Base-by-base conservation (phyloP, 2,329 filamentous ascomycete species). In the Fusarium nematophilum region DNA sequence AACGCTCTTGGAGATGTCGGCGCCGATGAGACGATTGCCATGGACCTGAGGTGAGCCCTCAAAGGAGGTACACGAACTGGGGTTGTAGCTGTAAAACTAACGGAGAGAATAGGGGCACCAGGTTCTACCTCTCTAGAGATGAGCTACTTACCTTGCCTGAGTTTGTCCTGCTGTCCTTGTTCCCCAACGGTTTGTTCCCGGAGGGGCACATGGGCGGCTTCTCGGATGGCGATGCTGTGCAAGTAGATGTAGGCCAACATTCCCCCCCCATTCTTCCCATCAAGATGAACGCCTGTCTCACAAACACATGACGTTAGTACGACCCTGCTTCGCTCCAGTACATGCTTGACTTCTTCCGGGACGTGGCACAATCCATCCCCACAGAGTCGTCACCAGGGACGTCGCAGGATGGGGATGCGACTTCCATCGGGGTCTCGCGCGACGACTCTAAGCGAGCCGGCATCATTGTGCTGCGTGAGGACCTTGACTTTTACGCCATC, bases 341-440 rank as follows among this genome's bases (percentile, higher is more conserved):
- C 80, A 99, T 99, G 95, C 86, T 99, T 64, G 94, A 97, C 70
- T 99, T 99, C 78, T 99, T 99, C 82, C 90, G 95, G 64, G 89
- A 89, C 65, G 94, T 99, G 62, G 95, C 95, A 48, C 93, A 97
- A 77, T 95, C 93, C n/a, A 98, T 99, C 66, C 92, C 92, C 9
- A 84, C 86, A 34, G 87, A 91, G 61, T 80, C 85, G 25, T 91
- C 91, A 46, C 86, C 89, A 27, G 86, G 83, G 52, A 79, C 85
- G 29, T 86, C 86, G 3, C 83, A 86, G 60, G 87, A 91, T 58
- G 79, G 85, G 58, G 83, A 90, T 46, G 68, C 79, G 68, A 86
- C 82, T 38, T 83, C 89, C 62, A 87, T 91, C 59, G 93, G 92
- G 76, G 87, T 87, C 69, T 58, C 76, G 48, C 89, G 70, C 84